phyloP scores from a whole-genome alignment of 352 stramenopile genomes.

The Phytophthora crassamura region DNA sequence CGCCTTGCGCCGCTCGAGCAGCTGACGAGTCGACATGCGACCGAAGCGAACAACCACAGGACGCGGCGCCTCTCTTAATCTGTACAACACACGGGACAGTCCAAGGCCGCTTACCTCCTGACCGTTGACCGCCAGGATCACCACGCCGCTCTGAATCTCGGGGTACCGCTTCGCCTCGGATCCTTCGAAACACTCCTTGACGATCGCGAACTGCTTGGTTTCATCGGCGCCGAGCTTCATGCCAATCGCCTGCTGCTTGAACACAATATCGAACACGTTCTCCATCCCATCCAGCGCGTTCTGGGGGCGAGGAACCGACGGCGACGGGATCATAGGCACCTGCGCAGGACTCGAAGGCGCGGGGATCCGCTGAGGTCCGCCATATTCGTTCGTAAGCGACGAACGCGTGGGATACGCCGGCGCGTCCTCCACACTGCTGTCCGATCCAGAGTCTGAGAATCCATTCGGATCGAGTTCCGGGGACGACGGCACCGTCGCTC shows the following conservation, averaged over 20 bases:
- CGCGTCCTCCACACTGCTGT: conserved; percentile 53
- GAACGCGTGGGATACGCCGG: conserved; percentile 28
- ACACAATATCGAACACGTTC: conserved; percentile 87
- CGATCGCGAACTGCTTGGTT: conserved; percentile 72
- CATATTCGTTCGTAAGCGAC: conserved; percentile 30
- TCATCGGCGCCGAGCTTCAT: conserved; percentile 84
- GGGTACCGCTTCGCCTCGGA: conserved; percentile 77
- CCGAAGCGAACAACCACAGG: conserved; percentile 87
- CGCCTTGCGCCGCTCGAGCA: conserved; percentile 44
- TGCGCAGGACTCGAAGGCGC: conserved; percentile 31
- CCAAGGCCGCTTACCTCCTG: conserved; percentile 76
- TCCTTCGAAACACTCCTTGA: conserved; percentile 85
- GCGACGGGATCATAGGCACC: conserved; percentile 32
- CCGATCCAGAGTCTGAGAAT: conserved; percentile 65
- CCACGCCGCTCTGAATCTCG: conserved; percentile 83
- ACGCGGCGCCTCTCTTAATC: conserved; percentile 76
- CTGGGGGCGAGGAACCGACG: conserved; percentile 27
- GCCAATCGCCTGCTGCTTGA: conserved; percentile 86
- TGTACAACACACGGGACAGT: conserved; percentile 77
- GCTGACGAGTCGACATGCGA: conserved; percentile 51
- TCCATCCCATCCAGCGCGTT: conserved; percentile 70
- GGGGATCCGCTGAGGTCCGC: conserved; percentile 20
- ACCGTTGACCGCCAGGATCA: conserved; percentile 83
- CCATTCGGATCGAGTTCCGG: conserved; percentile 40
- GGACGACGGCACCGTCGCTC: conserved; percentile 24